Evolutionary conservation across 208 protist species (phyloP), one percentile per base, ranked within the genome.

Genomic region (Hexamita inflata): DNA sequence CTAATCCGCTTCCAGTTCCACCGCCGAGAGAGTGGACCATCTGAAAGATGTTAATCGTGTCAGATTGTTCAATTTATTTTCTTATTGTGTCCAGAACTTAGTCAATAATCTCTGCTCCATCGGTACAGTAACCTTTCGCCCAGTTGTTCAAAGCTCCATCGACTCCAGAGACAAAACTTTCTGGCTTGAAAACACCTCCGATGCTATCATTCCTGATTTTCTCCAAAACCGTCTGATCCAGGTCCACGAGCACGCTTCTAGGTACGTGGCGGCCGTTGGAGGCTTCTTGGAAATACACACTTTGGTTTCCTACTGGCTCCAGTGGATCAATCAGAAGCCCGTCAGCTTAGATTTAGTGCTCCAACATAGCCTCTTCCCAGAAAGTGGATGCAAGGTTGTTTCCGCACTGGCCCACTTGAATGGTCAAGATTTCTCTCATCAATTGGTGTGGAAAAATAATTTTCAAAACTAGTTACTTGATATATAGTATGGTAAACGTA

Each of bases 371-470:
- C 78, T 92, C 88, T 68, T 95, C 93, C 95, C 96, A 99, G 86
- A 98, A 99, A 83, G 97, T 93, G 53, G 83, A 89, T 24, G 95
- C 94, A 49, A 98, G 90, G 88, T 78, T n/a, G 59, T 76, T 76
- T 34, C 76, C 76, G 45, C 76, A 81, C 58, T 99, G 96, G 7
- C 96, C 96, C 19, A 92, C 88, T 80, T 98, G 95, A 53, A 99
- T 82, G 13, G 94, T 98, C 76, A 98, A 98, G 73, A 99, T 95
- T 78, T 99, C 95, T 39, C 95, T 85, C 28, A n/a, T n/a, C n/a
- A n/a, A n/a, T n/a, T n/a, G n/a, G n/a, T n/a, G n/a, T n/a, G n/a
- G n/a, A n/a, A n/a, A n/a, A n/a, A n/a, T n/a, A n/a, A n/a, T n/a
- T n/a, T n/a, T n/a, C n/a, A n/a, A n/a, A n/a, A n/a, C n/a, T n/a